A percentile compares a stretch with the other conserved stretches of the same genome.
Evolutionary conservation across 768 basidiomycete genomes (phyloP).

Genomic region (Tulasnella sp.): DNA sequence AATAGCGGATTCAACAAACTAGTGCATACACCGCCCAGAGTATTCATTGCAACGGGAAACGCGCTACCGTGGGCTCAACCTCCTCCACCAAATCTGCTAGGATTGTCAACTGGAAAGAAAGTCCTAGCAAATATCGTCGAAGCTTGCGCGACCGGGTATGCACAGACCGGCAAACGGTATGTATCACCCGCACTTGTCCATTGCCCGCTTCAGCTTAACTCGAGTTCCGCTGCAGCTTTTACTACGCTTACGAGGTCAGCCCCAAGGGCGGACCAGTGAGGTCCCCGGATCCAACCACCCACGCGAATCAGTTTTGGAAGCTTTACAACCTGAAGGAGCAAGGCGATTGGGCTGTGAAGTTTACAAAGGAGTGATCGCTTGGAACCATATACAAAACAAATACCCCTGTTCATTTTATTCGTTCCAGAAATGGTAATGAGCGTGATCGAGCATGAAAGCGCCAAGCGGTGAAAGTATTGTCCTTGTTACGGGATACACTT

Average conservation of each 20-base stretch:
- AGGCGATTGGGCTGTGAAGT: slow-evolving; percentile 6
- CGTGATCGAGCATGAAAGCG: too few relatives aligned
- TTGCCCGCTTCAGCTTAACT: background rate
- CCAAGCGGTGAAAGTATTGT: too few relatives aligned
- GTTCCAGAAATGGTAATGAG: too few relatives aligned
- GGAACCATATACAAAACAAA: background rate
- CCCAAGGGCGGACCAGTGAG: background rate
- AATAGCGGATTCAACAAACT: slow-evolving; percentile 10
- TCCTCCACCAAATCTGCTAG: background rate
- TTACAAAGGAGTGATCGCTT: background rate
- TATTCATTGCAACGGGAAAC: slow-evolving; percentile 17
- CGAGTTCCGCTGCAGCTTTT: background rate
- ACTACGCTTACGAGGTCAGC: slow-evolving; percentile 15
- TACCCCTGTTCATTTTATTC: too few relatives aligned
- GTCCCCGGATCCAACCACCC: background rate
- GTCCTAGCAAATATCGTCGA: slow-evolving; percentile 9
- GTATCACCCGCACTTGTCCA: background rate
- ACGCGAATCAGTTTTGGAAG: background rate
- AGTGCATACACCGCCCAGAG: background rate
- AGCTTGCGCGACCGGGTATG: slow-evolving; percentile 1
- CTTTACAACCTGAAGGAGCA: slow-evolving; percentile 8
- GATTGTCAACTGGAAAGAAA: background rate
- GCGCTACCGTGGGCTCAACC: slow-evolving; percentile 3
- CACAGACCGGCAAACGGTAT: slow-evolving; percentile 9
- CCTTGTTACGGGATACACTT: too few relatives aligned